Evolutionary conservation across 768 basidiomycete genomes (phyloP), one percentile per base, ranked within the genome.

Genomic region (Rhodosporidiobolus sp.): DNA sequence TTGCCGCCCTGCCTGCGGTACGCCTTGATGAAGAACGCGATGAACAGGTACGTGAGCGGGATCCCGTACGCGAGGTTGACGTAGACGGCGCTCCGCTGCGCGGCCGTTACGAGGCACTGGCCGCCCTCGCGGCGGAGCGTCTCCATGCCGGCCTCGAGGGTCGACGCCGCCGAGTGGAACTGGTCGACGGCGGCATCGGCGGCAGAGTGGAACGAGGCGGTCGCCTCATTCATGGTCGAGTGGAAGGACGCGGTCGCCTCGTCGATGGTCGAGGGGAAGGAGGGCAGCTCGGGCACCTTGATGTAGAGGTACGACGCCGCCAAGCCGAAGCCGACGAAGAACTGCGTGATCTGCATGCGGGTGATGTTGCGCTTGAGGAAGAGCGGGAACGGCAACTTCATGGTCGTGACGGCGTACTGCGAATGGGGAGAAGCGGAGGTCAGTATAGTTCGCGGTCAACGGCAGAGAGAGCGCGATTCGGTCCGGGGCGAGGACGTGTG

Each of bases 261-360:
- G 46, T 52, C 65, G 4, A 28, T 48, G n/a, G 72, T 53, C 16
- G n/a, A 43, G 35, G 68, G 50, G 52, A 35, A 32, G 17, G 67
- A 54, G 10, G 62, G 69, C 38, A 70, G 34, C 22, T 67, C 69
- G 53, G 76, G 76, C 10, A 77, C 58, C 32, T 59, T 60, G 69
- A 77, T 73, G 74, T 70, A 75, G 49, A 75, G 70, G 67, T 77
- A 77, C 28, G 71, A 68, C 11, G 74, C 58, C 48, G 77, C 74
- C 53, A 72, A 69, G 26, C 65, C 63, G 9, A 57, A 43, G 38
- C 63, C 67, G 50, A 70, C 35, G 38, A 67, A 65, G 72, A 78
- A 76, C 57, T 77, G 77, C 22, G 75, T 75, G 67, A 79, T 78
- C 45, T 79, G 79, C 32, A 78, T 38, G 24, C 65, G 35, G 12